These are phyloP conservation scores for Lipomyces spencermartinsiae DNA, from an alignment of 805 yeast genomes.

Conservation along the genomic window DNA sequence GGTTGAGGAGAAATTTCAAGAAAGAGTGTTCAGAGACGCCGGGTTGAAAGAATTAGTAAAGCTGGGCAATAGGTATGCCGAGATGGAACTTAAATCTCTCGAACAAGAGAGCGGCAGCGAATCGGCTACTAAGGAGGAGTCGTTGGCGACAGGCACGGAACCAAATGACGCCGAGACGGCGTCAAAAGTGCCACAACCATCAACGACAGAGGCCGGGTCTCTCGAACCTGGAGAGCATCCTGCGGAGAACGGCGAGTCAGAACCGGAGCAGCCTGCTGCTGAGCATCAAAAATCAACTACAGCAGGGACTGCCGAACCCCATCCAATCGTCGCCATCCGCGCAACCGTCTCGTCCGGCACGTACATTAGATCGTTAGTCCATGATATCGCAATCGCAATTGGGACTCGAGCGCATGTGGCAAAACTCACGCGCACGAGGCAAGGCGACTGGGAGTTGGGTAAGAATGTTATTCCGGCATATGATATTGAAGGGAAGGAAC, in stretches of 20 bases:
- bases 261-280: background rate
- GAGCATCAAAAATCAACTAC: constrained; percentile 7
- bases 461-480: constrained; percentile 68
- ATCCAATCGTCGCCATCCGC: constrained; percentile 63
- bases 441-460: constrained; percentile 83
- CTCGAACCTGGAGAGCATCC: constrained; percentile 52
- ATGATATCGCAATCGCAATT: constrained; percentile 85
- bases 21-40: constrained; percentile 51
- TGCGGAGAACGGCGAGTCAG: constrained; percentile 47
- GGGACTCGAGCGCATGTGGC: constrained; percentile 89
- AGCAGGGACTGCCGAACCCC: constrained; percentile 8
- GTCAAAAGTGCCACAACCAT: constrained; percentile 4
- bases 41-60: constrained; percentile 23
- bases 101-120: constrained; percentile 19
- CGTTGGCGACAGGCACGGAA: constrained; percentile 1
- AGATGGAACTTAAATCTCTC: constrained; percentile 20
- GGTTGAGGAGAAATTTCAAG: constrained; percentile 48
- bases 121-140: constrained; percentile 7
- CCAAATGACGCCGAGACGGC: background rate
- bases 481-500: constrained; percentile 67
- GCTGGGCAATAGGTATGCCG: constrained; percentile 23
- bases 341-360: constrained; percentile 93
- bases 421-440: constrained; percentile 70
- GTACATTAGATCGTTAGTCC: constrained; percentile 84
- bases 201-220: background rate